phyloP scores from a whole-genome alignment of 768 basidiomycete species.

The Mycena venus region DNA sequence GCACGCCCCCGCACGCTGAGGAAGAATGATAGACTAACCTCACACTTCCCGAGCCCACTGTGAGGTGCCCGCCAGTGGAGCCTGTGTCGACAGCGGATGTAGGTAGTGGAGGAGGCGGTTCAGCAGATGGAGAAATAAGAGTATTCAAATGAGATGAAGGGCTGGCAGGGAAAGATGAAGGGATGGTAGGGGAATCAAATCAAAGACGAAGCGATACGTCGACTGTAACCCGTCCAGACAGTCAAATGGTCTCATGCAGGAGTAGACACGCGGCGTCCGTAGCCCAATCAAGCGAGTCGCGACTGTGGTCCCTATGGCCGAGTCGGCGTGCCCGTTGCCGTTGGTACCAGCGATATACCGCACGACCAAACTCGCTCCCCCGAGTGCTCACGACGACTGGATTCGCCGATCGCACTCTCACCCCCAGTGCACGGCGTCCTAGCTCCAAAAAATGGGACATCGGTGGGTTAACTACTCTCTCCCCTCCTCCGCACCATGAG shows the following conservation, averaged over 20 bases:
- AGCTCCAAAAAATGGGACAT: background rate
- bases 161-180: too few species aligned
- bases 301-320: background rate
- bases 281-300: background rate
- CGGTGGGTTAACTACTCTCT: background rate
- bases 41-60: background rate
- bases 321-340: background rate
- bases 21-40: background rate
- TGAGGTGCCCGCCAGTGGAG: background rate
- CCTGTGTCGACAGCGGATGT: background rate
- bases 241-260: too few species aligned
- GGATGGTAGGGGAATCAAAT: too few species aligned
- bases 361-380: background rate
- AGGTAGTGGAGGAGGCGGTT: too few species aligned
- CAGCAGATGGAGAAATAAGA: too few species aligned
- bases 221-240: too few species aligned
- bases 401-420: background rate
- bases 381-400: background rate
- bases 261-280: background rate
- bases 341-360: background rate
- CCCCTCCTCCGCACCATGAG: background rate
- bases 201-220: too few species aligned
- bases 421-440: too few species aligned
- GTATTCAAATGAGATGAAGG: too few species aligned
- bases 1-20: background rate